Percentiles rank a stretch among this genome's conserved stretches.
These are phyloP conservation scores for Blastocystis hominis DNA, from an alignment of 352 stramenopile species.

Conservation along the genomic window DNA sequence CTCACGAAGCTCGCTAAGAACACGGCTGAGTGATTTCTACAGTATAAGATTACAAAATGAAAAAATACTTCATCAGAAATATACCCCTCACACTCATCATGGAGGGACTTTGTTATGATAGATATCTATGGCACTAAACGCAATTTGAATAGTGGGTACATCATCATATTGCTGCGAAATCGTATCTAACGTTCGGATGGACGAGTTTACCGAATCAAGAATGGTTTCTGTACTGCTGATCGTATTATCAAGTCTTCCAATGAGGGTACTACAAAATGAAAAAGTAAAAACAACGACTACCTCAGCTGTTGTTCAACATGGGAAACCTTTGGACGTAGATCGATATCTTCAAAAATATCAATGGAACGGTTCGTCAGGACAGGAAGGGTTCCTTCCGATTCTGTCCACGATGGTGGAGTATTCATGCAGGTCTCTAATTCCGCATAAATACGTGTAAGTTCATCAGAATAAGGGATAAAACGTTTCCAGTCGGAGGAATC, in stretches of 20 bases:
- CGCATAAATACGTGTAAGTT: conserved; percentile 3
- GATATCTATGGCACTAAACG: not conserved
- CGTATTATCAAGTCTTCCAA: not conserved
- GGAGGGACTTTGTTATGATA: not conserved
- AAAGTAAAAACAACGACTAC: not conserved
- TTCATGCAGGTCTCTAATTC: conserved; percentile 13
- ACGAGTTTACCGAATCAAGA: not conserved
- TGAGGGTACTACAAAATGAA: not conserved
- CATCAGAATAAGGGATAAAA: conserved; percentile 19
- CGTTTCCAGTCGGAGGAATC: conserved; percentile 45
- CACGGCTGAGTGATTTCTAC: conserved; percentile 18
- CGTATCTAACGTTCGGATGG: not conserved
- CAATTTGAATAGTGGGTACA: not conserved
- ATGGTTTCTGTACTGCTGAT: not conserved
- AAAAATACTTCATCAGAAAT: conserved; percentile 3
- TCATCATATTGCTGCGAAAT: conserved; percentile 29
- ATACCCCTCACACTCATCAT: conserved; percentile 49
- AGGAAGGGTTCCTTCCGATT: not conserved
- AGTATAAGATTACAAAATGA: not conserved
- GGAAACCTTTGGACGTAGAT: not conserved
- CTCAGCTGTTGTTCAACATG: not conserved
- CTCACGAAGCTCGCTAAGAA: not conserved
- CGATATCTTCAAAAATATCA: not conserved
- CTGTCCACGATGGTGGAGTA: not conserved
- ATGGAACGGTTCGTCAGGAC: not conserved